A percentile compares a stretch with the other conserved stretches of the same genome.
phyloP scores from a whole-genome alignment of 1,284 basidiomycete genomes.

The Ceratorhiza oryzae-sativae region DNA sequence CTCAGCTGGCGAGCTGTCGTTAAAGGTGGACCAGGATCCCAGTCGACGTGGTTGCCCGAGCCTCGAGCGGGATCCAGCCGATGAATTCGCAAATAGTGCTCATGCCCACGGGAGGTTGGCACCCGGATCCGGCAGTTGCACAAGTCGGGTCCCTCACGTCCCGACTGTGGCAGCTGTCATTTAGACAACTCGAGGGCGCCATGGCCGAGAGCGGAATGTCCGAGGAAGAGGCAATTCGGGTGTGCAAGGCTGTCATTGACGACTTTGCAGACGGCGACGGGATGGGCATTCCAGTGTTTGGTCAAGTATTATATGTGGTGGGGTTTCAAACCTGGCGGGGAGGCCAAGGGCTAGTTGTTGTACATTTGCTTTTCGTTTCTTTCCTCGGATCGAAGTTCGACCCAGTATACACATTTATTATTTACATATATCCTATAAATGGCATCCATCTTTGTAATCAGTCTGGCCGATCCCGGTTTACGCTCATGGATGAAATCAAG shows the following conservation, averaged over 20 bases:
- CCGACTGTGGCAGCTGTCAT: background rate
- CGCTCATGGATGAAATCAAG: too few species aligned
- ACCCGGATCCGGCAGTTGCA: background rate
- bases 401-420: too few species aligned
- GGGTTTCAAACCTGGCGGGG: background rate
- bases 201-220: background rate
- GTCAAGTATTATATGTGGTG: background rate
- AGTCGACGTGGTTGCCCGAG: background rate
- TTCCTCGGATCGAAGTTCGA: too few species aligned
- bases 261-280: background rate
- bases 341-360: background rate
- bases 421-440: too few species aligned
- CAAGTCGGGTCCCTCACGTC: constrained; percentile 2
- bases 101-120: constrained; percentile 3
- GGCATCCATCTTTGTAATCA: too few species aligned
- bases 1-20: background rate
- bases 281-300: background rate
- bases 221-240: constrained; percentile 10
- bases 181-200: constrained; percentile 12
- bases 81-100: constrained; percentile 12
- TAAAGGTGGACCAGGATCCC: constrained; percentile 7
- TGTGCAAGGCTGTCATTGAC: background rate
- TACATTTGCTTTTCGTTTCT: too few species aligned
- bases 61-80: background rate
- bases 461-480: too few species aligned